A percentile compares a stretch with the other conserved stretches of the same genome.
Conservation (phyloP, 1,284 basidiomycete species). For the Apiotrichum domesticum region DNA sequence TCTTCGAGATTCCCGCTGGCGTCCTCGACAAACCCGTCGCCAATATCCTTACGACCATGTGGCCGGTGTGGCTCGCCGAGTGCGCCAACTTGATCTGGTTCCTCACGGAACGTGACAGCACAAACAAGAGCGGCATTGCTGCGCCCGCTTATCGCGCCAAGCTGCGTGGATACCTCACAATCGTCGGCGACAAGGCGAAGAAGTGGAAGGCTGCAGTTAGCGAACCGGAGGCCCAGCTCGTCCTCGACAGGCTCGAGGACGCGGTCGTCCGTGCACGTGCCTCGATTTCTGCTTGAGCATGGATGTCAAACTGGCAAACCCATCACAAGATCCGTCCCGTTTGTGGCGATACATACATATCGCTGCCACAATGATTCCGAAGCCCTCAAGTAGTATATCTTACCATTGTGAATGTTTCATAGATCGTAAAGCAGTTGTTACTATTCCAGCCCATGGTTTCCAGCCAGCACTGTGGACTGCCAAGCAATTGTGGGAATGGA, state of each 20-base stretch:
- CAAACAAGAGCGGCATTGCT: conserved; percentile 14
- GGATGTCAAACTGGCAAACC: too few species aligned
- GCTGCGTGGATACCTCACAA: conserved; percentile 1
- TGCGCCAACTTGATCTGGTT: conserved; percentile 19
- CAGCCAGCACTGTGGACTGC: too few species aligned
- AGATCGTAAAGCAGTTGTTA: too few species aligned
- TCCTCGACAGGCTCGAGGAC: conserved; percentile 12
- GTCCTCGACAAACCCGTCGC: conserved; percentile 13
- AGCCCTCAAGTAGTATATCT: too few species aligned
- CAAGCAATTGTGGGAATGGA: too few species aligned
- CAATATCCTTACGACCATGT: conserved; percentile 21
- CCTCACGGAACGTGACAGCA: conserved; percentile 9
- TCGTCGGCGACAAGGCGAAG: conserved; percentile 5
- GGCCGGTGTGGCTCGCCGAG: conserved; percentile 29
- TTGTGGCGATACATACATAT: too few species aligned
- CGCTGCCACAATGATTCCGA: too few species aligned
- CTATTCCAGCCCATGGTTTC: too few species aligned
- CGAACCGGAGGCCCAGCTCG: conserved; percentile 1
- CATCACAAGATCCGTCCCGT: too few species aligned
- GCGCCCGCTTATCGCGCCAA: conserved; percentile 32
- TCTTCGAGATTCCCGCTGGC: conserved; percentile 18
- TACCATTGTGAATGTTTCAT: too few species aligned
- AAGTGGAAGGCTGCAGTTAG: conserved; percentile 4
- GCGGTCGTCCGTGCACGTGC: conserved; percentile 8
- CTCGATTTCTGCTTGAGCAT: background rate